Conservation (phyloP, 1,284 basidiomycete species). For the Leccinum subrobustum region DNA sequence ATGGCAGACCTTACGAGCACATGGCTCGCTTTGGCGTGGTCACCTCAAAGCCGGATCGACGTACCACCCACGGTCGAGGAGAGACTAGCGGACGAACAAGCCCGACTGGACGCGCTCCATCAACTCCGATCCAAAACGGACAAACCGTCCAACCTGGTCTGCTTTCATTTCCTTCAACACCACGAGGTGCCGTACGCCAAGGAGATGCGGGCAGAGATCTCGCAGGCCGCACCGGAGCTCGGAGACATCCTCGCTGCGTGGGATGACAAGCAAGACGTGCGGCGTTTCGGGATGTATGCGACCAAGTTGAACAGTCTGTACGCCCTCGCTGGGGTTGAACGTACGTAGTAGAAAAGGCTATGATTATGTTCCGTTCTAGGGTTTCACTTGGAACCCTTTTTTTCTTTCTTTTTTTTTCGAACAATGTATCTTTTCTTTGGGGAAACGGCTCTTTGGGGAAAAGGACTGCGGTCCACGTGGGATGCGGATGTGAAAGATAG, state of each 20-base stretch:
- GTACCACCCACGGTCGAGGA: constrained; percentile 33
- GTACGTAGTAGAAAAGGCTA: neutral
- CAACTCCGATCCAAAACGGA: constrained; percentile 26
- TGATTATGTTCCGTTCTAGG: neutral
- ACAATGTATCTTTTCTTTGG: neutral
- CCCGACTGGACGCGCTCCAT: constrained; percentile 32
- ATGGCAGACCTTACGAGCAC: constrained; percentile 44
- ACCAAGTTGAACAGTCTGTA: constrained; percentile 38
- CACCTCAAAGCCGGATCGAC: constrained; percentile 14
- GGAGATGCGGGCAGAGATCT: constrained; percentile 35
- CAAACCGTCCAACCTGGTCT: constrained; percentile 39
- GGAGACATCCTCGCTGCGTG: constrained; percentile 37
- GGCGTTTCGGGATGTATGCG: constrained; percentile 40
- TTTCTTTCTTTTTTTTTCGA: neutral
- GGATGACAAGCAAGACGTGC: constrained; percentile 36
- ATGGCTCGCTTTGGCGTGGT: constrained; percentile 43
- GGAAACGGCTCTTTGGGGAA: neutral
- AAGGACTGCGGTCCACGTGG: neutral
- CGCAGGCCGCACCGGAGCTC: constrained; percentile 31
- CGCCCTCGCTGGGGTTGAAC: constrained; percentile 4
- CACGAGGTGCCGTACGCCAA: constrained; percentile 40
- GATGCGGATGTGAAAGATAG: too few species aligned
- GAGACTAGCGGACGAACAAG: constrained; percentile 37
- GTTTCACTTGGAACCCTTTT: neutral
- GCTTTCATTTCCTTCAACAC: constrained; percentile 38